Evolutionary conservation across 2,329 filamentous ascomycete genomes (phyloP), one percentile per base, ranked within the genome.

Genomic region (Xylogone sp.): DNA sequence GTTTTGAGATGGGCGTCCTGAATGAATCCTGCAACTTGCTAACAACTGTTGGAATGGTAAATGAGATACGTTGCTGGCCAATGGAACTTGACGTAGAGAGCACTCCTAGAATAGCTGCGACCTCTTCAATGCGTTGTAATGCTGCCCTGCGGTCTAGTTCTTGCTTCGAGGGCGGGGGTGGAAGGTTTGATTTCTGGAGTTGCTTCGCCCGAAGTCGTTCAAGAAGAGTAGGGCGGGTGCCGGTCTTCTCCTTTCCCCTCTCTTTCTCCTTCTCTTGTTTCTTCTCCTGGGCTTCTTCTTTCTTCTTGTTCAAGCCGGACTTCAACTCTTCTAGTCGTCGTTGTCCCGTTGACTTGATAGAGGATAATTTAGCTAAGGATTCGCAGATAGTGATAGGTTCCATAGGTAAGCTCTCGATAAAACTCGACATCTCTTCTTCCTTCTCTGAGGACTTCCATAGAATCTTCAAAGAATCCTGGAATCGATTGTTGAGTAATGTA

Each of bases 121-220:
- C 79, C 60, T 90, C 87, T n/a, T 78, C 75, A 1, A 84, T 79
- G 9, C 86, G 80, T 59, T 86, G 82, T 21, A 89, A 72, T 0
- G 87, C 87, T 3, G 82, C 79, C 13, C 76, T 78, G 12, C 85
- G 83, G 55, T 79, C 72, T 2, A 88, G 70, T 59, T 84, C 76
- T 18, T 74, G 77, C 20, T 77, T 73, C 0, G 78, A 71, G 0
- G 78, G 74, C 0, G 76, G 78, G 1, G 67, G 59, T 52, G 74
- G 52, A 53, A 70, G 48, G 54, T 71, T 58, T 55, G 72, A 62
- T 65, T 79, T 65, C 65, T 79, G 74, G 58, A 77, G 68, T 59
- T 88, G 81, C 72, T 93, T 93, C 50, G 79, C 75, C 56, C 87
- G 84, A 56, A 95, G 81, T 46, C 88, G 85, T 66, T 92, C 88